Evolutionary conservation across 768 basidiomycete genomes (phyloP), one percentile per base, ranked within the genome.

Genomic region (Rhodotorula graminis): DNA sequence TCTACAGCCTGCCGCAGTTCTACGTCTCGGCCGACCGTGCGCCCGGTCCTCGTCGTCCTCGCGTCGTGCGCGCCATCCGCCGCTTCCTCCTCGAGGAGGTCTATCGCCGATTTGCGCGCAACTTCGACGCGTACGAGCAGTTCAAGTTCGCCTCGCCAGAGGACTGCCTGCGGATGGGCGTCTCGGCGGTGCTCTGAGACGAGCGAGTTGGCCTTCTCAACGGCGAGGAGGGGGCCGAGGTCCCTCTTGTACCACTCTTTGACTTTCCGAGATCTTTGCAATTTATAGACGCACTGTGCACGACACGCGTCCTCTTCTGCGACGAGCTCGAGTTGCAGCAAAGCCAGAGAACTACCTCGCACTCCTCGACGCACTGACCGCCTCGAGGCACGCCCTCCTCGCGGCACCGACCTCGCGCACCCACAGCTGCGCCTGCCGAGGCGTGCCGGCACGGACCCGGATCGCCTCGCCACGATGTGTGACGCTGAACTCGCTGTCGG

Each of bases 351-450:
- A 25, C 50, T 52, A 52, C 50, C 50, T 25, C 25, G 14, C 11
- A 3, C 14, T 14, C 18, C 50, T 11, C 50, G 25, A 23, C 50
- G 23, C 50, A 14, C 12, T 25, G 6, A 78, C 61, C 15, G 74
- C 78, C 4, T 67, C 65, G 47, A 77, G 61, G 64, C 74, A 74
- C 9, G 59, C 52, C 33, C 69, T 46, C n/a, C 74, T 59, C 18
- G 87, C 86, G 31, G 78, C 71, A 55, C 83, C 79, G 29, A 87
- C 84, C 11, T 82, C 82, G 18, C 82, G 80, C 73, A 82, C 81
- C 86, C 86, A 87, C 1, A 78, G 73, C 73, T 86, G 85, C 67
- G 88, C 87, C 53, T 90, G 88, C 11, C 87, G 83, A 0, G 84
- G 81, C 31, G 85, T 70, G 10, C 66, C 65, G 2, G 63, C 65